Conservation (phyloP, 1,284 basidiomycete genomes). For the Leccinum variabile region DNA sequence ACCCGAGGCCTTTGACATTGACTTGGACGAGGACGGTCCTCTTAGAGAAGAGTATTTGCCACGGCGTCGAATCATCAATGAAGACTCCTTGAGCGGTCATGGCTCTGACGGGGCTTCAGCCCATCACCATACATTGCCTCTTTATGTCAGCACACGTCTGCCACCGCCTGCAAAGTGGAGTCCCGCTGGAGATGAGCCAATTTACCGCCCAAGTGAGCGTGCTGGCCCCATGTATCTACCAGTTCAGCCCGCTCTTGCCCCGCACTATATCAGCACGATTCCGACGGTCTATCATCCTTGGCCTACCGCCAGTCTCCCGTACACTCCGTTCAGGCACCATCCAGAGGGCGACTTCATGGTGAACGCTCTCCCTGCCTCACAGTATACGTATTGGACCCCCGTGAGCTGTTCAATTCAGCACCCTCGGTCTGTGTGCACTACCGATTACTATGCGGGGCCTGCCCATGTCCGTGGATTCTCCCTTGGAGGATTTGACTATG, state of each 20-base stretch:
- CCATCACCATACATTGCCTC: constrained; percentile 20
- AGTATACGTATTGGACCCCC: constrained; percentile 43
- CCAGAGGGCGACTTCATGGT: constrained; percentile 21
- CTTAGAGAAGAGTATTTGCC: constrained; percentile 78
- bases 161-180: constrained; percentile 81
- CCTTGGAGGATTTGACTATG: constrained; percentile 54
- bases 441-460: constrained; percentile 46
- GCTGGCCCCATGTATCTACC: constrained; percentile 60
- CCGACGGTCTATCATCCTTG: constrained; percentile 41
- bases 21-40: constrained; percentile 79
- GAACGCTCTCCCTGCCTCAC: constrained; percentile 26
- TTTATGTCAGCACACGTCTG: constrained; percentile 40
- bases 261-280: constrained; percentile 29
- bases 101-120: neutral
- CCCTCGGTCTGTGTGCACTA: constrained; percentile 56
- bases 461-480: constrained; percentile 62
- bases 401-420: constrained; percentile 43
- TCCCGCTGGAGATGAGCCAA: constrained; percentile 71
- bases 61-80: constrained; percentile 49
- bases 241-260: constrained; percentile 51
- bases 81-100: constrained; percentile 8
- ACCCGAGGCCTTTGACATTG: constrained; percentile 60
- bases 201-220: constrained; percentile 53
- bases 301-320: constrained; percentile 36
- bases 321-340: constrained; percentile 29